phyloP scores from a whole-genome alignment of 1,284 basidiomycete species.

The Microbotryum violaceum region DNA sequence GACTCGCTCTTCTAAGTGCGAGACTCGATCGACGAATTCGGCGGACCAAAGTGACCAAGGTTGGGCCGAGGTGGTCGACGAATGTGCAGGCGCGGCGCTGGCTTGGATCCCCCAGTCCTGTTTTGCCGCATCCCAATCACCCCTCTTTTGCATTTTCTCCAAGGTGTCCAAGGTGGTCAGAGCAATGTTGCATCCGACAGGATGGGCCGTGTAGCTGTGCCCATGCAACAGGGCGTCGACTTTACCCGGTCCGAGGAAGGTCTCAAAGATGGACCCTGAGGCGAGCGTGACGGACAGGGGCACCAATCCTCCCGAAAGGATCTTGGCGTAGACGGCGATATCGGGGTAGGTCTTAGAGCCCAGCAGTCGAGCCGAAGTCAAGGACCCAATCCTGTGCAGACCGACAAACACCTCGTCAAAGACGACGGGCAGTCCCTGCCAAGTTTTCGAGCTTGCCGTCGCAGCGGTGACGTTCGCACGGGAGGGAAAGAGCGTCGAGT shows the following conservation, averaged over 20 bases:
- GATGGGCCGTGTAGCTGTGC: constrained; percentile 89
- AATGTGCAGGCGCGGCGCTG: background rate
- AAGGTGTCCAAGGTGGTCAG: constrained; percentile 67
- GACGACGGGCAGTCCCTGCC: constrained; percentile 78
- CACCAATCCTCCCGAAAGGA: constrained; percentile 85
- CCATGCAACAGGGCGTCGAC: constrained; percentile 83
- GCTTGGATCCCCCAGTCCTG: constrained; percentile 45
- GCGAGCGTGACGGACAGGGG: constrained; percentile 82
- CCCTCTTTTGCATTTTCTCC: constrained; percentile 46
- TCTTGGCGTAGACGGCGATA: constrained; percentile 86
- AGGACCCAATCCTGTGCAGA: constrained; percentile 72
- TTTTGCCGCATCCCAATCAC: constrained; percentile 53
- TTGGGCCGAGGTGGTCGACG: constrained; percentile 4
- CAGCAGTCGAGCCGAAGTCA: constrained; percentile 58
- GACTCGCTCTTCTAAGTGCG: constrained; percentile 51
- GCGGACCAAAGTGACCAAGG: constrained; percentile 84
- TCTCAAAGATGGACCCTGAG: constrained; percentile 65
- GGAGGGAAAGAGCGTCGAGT: constrained; percentile 44
- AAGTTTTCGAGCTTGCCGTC: constrained; percentile 37
- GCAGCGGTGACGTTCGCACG: constrained; percentile 9
- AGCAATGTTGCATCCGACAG: constrained; percentile 85
- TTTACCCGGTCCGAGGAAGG: constrained; percentile 70
- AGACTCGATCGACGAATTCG: constrained; percentile 59
- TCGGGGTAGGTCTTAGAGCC: constrained; percentile 59
- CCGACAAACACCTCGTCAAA: constrained; percentile 97